phyloP scores from a whole-genome alignment of 2,329 filamentous ascomycete genomes.

The Scedosporium minutisporum region DNA sequence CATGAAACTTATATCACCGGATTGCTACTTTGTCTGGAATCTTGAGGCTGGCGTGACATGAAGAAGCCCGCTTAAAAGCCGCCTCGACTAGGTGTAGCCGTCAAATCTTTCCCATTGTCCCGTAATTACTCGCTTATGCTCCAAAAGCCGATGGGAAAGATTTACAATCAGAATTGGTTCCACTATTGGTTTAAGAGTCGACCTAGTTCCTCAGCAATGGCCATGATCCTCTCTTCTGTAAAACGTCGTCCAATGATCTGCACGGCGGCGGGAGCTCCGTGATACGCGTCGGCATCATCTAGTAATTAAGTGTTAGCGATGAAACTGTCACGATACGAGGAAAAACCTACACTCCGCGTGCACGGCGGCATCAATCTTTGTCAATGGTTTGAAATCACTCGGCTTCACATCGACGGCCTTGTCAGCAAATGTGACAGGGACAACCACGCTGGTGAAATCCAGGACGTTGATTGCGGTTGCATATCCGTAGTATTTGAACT shows the following conservation, averaged over 20 bases:
- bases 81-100: too few relatives aligned
- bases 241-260: slow-evolving; percentile 17
- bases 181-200: slow-evolving; percentile 15
- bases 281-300: slow-evolving; percentile 15
- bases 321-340: neutral
- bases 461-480: slow-evolving; percentile 24
- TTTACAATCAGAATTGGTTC: too few relatives aligned
- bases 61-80: too few relatives aligned
- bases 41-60: too few relatives aligned
- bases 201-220: slow-evolving; percentile 24
- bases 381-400: slow-evolving; percentile 11
- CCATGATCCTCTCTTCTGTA: slow-evolving; percentile 18
- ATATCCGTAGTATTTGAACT: slow-evolving; percentile 29
- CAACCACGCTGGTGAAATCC: slow-evolving; percentile 30
- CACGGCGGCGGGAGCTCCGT: slow-evolving; percentile 16
- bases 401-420: slow-evolving; percentile 22
- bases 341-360: slow-evolving; percentile 16
- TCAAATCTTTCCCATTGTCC: too few relatives aligned
- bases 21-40: too few relatives aligned
- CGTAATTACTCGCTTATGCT: too few relatives aligned
- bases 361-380: slow-evolving; percentile 13
- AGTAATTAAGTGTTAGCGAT: neutral
- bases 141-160: too few relatives aligned
- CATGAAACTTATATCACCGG: too few relatives aligned
- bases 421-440: slow-evolving; percentile 33